A percentile compares a stretch with the other conserved stretches of the same genome.
phyloP scores from a whole-genome alignment of 176 grass and related monocot species.

The Microstegium vimineum region DNA sequence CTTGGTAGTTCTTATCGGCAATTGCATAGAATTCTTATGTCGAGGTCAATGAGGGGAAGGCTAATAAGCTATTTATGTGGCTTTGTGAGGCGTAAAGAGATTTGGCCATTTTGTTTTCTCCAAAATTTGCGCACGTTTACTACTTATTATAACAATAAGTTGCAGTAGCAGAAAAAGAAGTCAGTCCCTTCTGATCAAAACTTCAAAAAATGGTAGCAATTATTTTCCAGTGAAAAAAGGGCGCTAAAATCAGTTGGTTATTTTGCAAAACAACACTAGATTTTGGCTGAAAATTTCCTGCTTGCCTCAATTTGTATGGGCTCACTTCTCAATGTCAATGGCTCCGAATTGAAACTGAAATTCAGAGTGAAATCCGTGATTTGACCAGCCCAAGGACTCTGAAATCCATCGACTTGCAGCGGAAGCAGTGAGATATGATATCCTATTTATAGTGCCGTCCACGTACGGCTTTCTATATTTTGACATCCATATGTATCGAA shows the following conservation, averaged over 20 bases:
- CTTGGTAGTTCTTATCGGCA: too few relatives aligned
- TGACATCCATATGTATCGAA: background rate
- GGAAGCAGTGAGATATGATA: background rate
- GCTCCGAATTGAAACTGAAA: background rate
- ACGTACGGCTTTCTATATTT: background rate
- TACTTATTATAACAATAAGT: background rate
- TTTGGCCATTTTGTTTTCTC: background rate
- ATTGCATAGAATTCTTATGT: background rate
- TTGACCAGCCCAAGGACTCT: background rate
- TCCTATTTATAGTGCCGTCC: background rate
- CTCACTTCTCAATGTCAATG: background rate
- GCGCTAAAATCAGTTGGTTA: background rate
- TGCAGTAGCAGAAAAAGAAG: background rate
- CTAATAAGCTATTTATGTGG: too few relatives aligned
- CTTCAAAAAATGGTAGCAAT: background rate
- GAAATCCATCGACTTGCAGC: background rate
- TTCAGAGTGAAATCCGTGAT: background rate
- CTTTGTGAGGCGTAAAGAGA: background rate
- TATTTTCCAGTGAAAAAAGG: background rate
- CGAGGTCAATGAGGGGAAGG: background rate
- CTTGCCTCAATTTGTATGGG: background rate
- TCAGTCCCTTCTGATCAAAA: background rate
- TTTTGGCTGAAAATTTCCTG: background rate
- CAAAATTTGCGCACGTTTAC: background rate
- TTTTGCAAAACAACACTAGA: background rate